Conservation (phyloP, 1,284 basidiomycete genomes). For the Rhodotorula glutinis region DNA sequence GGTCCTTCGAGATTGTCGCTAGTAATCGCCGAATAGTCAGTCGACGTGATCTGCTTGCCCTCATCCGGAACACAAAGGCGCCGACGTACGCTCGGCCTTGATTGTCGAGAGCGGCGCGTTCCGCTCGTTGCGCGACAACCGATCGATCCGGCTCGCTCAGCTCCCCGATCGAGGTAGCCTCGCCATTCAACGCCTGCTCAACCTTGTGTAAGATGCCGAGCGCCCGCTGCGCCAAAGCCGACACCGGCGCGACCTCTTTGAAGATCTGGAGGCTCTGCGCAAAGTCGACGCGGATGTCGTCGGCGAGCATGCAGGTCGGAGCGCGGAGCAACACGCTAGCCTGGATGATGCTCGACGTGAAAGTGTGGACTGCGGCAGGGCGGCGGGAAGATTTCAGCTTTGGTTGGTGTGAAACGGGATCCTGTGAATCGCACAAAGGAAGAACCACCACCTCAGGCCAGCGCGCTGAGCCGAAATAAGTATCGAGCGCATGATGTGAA, state of each 20-base stretch:
- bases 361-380: conserved; percentile 35
- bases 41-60: too few species aligned
- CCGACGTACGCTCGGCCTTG: too few species aligned
- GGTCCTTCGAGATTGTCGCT: too few species aligned
- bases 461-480: conserved; percentile 26
- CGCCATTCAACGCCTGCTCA: neutral
- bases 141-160: too few species aligned
- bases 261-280: conserved; percentile 30
- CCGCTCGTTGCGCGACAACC: too few species aligned
- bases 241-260: conserved; percentile 24
- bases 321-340: conserved; percentile 36
- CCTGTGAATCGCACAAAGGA: conserved; percentile 1
- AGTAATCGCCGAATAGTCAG: too few species aligned
- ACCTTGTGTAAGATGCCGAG: neutral
- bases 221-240: neutral
- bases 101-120: too few species aligned
- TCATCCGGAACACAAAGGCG: too few species aligned
- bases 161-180: too few species aligned
- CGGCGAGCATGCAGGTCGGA: conserved; percentile 39
- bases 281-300: conserved; percentile 40
- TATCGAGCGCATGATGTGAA: conserved; percentile 31
- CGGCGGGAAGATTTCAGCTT: too few species aligned
- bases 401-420: too few species aligned
- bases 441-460: conserved; percentile 41
- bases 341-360: conserved; percentile 41